These are phyloP conservation scores for Pseudocohnilembus persalinus DNA, from an alignment of 169 alveolate genomes.

Conservation along the genomic window DNA sequence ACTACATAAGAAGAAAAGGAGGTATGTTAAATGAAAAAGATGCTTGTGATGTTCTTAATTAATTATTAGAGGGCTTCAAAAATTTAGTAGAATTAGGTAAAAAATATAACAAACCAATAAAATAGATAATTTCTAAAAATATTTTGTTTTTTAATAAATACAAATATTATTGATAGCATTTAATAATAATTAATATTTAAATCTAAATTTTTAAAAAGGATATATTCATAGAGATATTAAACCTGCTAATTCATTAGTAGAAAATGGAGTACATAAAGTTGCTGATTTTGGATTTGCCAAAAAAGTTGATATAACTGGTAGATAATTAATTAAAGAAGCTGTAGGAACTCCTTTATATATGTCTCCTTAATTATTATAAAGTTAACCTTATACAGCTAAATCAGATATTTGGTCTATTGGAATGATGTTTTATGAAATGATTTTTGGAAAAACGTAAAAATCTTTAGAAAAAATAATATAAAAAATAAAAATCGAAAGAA, in stretches of 20 bases:
- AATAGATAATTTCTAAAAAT: too few relatives aligned
- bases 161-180: too few relatives aligned
- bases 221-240: constrained; percentile 77
- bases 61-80: constrained; percentile 28
- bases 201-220: too few relatives aligned
- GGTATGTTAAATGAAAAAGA: constrained; percentile 19
- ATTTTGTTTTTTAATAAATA: too few relatives aligned
- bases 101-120: background rate
- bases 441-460: constrained; percentile 37
- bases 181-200: too few relatives aligned
- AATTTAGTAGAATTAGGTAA: constrained; percentile 19
- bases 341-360: constrained; percentile 49
- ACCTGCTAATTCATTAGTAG: constrained; percentile 70
- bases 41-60: constrained; percentile 17
- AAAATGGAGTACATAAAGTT: constrained; percentile 22
- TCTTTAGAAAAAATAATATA: background rate
- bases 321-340: constrained; percentile 19
- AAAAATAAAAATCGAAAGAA: background rate
- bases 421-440: constrained; percentile 41
- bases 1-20: constrained; percentile 18
- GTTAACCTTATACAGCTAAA: constrained; percentile 35
- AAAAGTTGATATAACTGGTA: constrained; percentile 21
- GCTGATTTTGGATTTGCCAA: constrained; percentile 52
- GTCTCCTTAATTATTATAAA: constrained; percentile 45
- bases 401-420: constrained; percentile 47